Evolutionary conservation across 106 monocot genomes (phyloP).

Genomic region (Gastrodia elata): DNA sequence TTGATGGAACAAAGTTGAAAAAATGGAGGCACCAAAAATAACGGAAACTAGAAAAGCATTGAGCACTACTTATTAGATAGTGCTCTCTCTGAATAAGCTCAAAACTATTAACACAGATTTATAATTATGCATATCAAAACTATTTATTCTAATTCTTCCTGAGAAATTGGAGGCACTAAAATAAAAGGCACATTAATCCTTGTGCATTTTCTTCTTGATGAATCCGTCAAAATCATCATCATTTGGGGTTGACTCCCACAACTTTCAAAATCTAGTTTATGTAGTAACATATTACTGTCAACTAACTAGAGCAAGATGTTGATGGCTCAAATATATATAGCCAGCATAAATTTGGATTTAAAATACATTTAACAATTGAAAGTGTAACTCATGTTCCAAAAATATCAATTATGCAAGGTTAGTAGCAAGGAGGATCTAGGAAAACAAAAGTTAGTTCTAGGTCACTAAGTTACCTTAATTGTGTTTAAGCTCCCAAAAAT

Average conservation of each 20-base stretch:
- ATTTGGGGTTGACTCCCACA: conserved; percentile 20
- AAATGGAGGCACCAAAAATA: neutral
- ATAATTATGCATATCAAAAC: no score
- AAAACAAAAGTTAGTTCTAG: conserved; percentile 5
- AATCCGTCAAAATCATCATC: neutral
- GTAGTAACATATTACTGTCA: conserved; percentile 5
- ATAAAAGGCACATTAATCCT: neutral
- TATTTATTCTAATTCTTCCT: neutral
- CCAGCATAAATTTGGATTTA: neutral
- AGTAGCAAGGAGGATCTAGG: conserved; percentile 1
- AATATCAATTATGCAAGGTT: conserved; percentile 10
- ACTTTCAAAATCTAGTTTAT: conserved; percentile 3
- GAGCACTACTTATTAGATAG: neutral
- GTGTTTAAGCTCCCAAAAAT: neutral
- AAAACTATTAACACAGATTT: neutral
- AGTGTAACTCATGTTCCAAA: neutral
- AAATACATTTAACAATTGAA: conserved; percentile 12
- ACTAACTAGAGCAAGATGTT: neutral
- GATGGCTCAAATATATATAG: neutral
- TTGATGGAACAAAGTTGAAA: neutral
- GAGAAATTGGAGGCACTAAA: neutral
- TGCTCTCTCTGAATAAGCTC: neutral
- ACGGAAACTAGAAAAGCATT: neutral
- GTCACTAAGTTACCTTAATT: conserved; percentile 10
- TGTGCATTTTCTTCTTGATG: neutral